These are phyloP conservation scores for Oropetium thomaeum DNA, from an alignment of 176 grass and related monocot species.

Conservation along the genomic window DNA sequence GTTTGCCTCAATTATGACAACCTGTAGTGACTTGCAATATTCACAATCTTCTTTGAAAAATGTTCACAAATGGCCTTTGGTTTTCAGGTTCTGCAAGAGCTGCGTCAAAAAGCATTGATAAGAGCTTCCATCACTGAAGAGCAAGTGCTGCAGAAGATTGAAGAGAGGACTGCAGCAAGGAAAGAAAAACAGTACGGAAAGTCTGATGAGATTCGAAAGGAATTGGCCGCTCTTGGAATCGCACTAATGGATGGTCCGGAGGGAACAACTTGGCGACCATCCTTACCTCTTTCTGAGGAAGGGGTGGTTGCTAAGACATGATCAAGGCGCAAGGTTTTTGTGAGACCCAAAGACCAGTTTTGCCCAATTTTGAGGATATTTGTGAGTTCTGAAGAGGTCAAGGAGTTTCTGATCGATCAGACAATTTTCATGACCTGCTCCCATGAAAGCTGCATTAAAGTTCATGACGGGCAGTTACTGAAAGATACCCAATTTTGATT, in stretches of 20 bases:
- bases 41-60: background rate
- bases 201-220: conserved; percentile 79
- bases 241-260: conserved; percentile 76
- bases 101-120: conserved; percentile 67
- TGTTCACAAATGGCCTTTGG: too few relatives aligned
- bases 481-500: conserved; percentile 3
- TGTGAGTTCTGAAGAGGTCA: background rate
- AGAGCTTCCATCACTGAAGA: conserved; percentile 64
- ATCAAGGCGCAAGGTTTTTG: background rate
- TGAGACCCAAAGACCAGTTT: background rate
- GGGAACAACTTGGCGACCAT: conserved; percentile 75
- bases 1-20: background rate
- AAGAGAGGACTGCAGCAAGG: conserved; percentile 71
- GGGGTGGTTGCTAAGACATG: conserved; percentile 21
- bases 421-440: background rate
- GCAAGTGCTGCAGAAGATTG: conserved; percentile 64
- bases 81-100: conserved; percentile 59
- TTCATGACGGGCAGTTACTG: background rate
- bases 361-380: background rate
- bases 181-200: conserved; percentile 66
- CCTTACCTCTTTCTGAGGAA: conserved; percentile 43
- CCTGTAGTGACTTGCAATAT: background rate
- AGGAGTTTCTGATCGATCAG: background rate
- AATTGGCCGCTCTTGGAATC: conserved; percentile 62
- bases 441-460: background rate